phyloP scores from a whole-genome alignment of 768 basidiomycete species.

The Kwoniella newhampshirensis region DNA sequence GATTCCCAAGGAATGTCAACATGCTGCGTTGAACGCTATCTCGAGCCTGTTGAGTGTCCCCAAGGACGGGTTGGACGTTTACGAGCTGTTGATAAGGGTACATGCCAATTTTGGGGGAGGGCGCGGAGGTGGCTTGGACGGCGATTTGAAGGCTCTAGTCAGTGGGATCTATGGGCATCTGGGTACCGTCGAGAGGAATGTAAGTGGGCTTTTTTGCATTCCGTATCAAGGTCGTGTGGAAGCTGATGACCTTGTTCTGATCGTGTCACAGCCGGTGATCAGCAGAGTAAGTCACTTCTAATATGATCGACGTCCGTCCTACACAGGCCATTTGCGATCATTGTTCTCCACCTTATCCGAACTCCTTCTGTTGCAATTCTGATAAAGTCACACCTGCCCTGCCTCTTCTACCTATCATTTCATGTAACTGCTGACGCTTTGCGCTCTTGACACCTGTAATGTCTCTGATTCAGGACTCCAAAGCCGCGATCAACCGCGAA shows the following conservation, averaged over 20 bases:
- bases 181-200: slow-evolving; percentile 46
- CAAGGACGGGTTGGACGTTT: slow-evolving; percentile 36
- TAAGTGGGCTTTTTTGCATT: slow-evolving; percentile 15
- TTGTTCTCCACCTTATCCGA: no score
- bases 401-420: neutral
- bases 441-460: neutral
- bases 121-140: slow-evolving; percentile 20
- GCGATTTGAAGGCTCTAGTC: slow-evolving; percentile 41
- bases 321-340: no score
- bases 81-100: slow-evolving; percentile 33
- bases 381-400: no score
- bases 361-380: no score
- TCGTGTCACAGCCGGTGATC: slow-evolving; percentile 35
- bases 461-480: slow-evolving; percentile 30
- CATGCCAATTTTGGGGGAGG: slow-evolving; percentile 39
- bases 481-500: slow-evolving; percentile 46
- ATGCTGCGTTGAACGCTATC: slow-evolving; percentile 46
- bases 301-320: neutral
- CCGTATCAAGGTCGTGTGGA: neutral
- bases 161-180: slow-evolving; percentile 44
- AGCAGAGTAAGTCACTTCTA: slow-evolving; percentile 35
- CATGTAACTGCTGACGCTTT: no score
- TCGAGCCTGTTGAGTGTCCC: slow-evolving; percentile 33
- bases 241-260: neutral
- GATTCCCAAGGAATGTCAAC: slow-evolving; percentile 45